Conservation (phyloP, 768 basidiomycete species). For the Dictyophora rubrovolvata region DNA sequence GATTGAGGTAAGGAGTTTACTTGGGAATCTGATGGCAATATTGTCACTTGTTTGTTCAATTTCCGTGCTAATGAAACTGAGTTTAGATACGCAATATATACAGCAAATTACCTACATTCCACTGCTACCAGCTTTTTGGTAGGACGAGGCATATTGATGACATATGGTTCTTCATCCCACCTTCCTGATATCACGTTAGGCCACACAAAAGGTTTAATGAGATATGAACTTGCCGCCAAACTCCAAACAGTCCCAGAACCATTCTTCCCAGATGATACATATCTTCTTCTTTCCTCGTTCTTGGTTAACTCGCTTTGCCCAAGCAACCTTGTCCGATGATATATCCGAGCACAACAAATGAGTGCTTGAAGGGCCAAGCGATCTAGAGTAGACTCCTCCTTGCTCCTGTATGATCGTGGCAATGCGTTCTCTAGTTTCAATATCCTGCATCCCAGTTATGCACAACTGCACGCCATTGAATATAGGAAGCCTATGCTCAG, state of each 20-base stretch:
- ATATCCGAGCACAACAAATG: conserved; percentile 71
- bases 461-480: conserved; percentile 65
- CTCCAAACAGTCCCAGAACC: conserved; percentile 89
- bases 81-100: conserved; percentile 12
- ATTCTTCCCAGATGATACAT: conserved; percentile 84
- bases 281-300: conserved; percentile 55
- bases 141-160: conserved; percentile 49
- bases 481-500: conserved; percentile 53
- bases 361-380: conserved; percentile 48
- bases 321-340: conserved; percentile 60
- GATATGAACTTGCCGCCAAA: conserved; percentile 43
- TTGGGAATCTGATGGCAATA: conserved; percentile 5
- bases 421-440: conserved; percentile 50
- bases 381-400: conserved; percentile 61
- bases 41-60: neutral
- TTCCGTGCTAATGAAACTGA: neutral
- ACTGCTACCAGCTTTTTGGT: conserved; percentile 31
- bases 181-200: conserved; percentile 31
- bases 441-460: conserved; percentile 64
- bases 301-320: conserved; percentile 63
- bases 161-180: conserved; percentile 54
- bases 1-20: neutral
- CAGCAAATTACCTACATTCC: conserved; percentile 13
- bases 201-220: neutral
- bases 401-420: conserved; percentile 46